Percentiles rank a stretch among this genome's conserved stretches.
Evolutionary conservation across 352 stramenopile genomes (phyloP).

Genomic region (Pythium monospermum): DNA sequence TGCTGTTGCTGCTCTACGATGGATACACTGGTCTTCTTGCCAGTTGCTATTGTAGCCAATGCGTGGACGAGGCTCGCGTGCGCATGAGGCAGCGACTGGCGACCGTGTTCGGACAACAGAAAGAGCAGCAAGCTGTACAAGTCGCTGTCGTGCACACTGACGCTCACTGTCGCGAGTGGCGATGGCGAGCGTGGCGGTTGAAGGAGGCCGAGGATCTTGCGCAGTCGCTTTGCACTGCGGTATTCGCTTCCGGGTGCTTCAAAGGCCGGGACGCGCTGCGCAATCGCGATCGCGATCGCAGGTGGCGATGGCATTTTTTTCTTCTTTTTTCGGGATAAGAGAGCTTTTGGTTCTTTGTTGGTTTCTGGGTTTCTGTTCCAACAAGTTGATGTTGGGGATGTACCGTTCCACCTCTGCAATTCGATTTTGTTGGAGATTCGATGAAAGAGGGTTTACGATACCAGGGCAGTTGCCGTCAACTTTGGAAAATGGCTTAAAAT

Average conservation of each 20-base stretch:
- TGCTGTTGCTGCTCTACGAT: too few relatives aligned
- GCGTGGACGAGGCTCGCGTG: conserved; percentile 2
- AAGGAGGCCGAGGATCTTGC: conserved; percentile 5
- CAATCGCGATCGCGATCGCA: conserved; percentile 27
- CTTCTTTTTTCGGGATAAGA: not conserved
- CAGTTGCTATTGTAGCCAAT: not conserved
- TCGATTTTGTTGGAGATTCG: not conserved
- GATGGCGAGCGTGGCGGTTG: too few relatives aligned
- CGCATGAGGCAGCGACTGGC: not conserved
- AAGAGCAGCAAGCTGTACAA: conserved; percentile 15
- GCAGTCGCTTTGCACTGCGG: conserved; percentile 17
- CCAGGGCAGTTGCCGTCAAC: too few relatives aligned
- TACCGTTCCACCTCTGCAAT: not conserved
- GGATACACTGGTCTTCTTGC: not conserved
- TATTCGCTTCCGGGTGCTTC: conserved; percentile 34
- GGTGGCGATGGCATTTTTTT: not conserved
- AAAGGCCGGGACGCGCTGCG: conserved; percentile 36
- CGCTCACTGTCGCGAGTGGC: conserved; percentile 7
- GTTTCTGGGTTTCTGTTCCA: too few relatives aligned
- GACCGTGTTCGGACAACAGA: not conserved
- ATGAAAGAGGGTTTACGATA: too few relatives aligned
- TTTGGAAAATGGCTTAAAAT: too few relatives aligned
- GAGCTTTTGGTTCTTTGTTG: too few relatives aligned
- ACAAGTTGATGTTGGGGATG: conserved; percentile 3
- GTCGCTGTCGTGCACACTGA: conserved; percentile 13